Evolutionary conservation across 2,329 filamentous ascomycete genomes (phyloP), one percentile per base, ranked within the genome.

Genomic region (Apiospora koreana): DNA sequence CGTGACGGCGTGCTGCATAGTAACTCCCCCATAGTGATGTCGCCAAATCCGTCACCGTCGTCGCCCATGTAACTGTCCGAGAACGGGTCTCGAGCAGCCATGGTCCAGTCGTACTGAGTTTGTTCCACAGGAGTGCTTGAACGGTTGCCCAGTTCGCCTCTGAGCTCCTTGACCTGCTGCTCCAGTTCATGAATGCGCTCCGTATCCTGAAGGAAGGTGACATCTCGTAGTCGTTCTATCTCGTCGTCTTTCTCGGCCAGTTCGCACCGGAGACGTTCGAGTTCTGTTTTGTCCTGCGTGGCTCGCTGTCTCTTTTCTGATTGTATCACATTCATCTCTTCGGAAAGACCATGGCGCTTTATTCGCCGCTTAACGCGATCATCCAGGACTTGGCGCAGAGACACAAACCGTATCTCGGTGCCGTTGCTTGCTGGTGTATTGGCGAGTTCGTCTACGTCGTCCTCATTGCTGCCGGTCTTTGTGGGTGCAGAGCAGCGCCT

Each of bases 361-460:
- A 88, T 82, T 23, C 88, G 85, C 6, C 89, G 84, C 79, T 89
- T 86, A 64, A 89, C 82, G 18, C 89, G 85, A 8, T 86, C 87
- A 50, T 89, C 70, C 25, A 71, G 70, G n/a, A 71, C 46, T 42
- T 70, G 70, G 21, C 68, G 70, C 62, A 71, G 45, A 9, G 70
- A 69, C 28, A 83, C 78, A 67, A 89, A 86, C 70, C 83, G 80
- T 69, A 86, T 71, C 74, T 84, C 78, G 54, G 81, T 81, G 69
- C 79, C 79, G 73, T 58, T 68, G 21, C 50, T 9, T 21, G 25
- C 68, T 18, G 69, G 69, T 21, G 74, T 70, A 12, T 73, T 73
- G 65, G 70, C 76, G 10, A 76, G 73, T 23, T 72, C 69, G 48
- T 73, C 67, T n/a, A 73, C 75, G 41, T 74, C 73, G 46, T 67